Conservation (phyloP, 1,284 basidiomycete species). For the Takashimella koratensis region DNA sequence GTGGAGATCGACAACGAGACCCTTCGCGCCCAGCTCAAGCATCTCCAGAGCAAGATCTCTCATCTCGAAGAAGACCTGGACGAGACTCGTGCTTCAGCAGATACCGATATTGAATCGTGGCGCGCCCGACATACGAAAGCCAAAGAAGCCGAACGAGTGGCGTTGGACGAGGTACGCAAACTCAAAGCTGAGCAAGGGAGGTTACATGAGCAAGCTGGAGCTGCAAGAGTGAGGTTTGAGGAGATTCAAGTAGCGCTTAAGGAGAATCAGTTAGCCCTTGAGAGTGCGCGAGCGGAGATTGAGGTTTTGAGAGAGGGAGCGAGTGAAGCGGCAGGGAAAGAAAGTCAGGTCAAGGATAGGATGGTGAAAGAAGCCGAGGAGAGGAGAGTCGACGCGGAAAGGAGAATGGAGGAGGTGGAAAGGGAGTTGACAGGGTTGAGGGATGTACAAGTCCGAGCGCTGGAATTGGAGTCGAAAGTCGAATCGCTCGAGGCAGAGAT, state of each 20-base stretch:
- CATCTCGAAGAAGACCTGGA: slow-evolving; percentile 80
- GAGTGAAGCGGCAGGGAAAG: no score
- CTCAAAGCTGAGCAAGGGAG: slow-evolving; percentile 62
- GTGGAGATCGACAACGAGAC: slow-evolving; percentile 91
- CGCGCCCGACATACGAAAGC: slow-evolving; percentile 64
- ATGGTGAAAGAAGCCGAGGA: slow-evolving; percentile 8
- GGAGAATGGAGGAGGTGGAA: slow-evolving; percentile 6
- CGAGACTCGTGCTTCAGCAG: slow-evolving; percentile 65
- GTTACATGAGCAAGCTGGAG: slow-evolving; percentile 60
- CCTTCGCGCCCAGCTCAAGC: slow-evolving; percentile 77
- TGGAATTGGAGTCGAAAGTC: slow-evolving; percentile 27
- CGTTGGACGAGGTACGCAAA: slow-evolving; percentile 63
- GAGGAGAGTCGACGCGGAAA: no score
- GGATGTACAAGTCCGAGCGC: slow-evolving; percentile 2
- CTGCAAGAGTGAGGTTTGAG: slow-evolving; percentile 62
- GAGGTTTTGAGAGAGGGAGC: slow-evolving; percentile 75
- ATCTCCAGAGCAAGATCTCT: slow-evolving; percentile 72
- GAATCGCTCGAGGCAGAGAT: slow-evolving; percentile 31
- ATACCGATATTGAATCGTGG: slow-evolving; percentile 66
- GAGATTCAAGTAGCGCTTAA: slow-evolving; percentile 84
- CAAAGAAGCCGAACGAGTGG: slow-evolving; percentile 71
- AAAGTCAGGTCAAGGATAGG: slow-evolving; percentile 14
- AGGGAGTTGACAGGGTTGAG: background rate
- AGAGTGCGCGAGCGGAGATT: slow-evolving; percentile 87
- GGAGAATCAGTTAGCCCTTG: slow-evolving; percentile 82